Evolutionary conservation across 2,329 filamentous ascomycete species (phyloP), one percentile per base, ranked within the genome.

Genomic region (Cadophora sp.): DNA sequence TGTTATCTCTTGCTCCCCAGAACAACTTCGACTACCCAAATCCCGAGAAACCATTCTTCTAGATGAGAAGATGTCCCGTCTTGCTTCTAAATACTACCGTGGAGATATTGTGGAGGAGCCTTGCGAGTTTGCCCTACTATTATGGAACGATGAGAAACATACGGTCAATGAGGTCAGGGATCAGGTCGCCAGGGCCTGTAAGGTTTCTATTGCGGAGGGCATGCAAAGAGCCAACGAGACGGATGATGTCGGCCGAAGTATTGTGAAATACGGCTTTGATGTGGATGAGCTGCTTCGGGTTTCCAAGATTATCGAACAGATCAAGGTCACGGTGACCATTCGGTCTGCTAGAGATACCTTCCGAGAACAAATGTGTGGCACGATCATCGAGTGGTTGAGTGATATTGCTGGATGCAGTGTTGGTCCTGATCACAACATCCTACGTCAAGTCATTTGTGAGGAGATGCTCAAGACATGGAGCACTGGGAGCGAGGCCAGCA

Each of bases 131-230:
- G 91, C 92, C 5, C 82, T 99, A 53, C 83, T 97, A 18, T 83
- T 99, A 5, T 99, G 96, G 96, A 99, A 99, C 74, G 96, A 99
- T 71, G 96, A 99, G 81, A 99, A 99, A 79, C 96, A 99, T 78
- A 99, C 96, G 0, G 90, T 98, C 51, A 87, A 89, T 56, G 96
- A 99, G 77, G 95, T 99, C 6, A 86, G 90, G 72, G 89, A 96
- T 66, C 95, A 98, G 78, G 93, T 99, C 24, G 91, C 93, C 3
- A 87, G 95, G 71, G 96, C 96, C 59, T 99, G 96, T 81, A 88
- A 87, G 68, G 90, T 92, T 71, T 87, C 89, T 7, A 82, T 85
- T 68, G 83, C 82, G 5, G 91, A 93, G 69, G 95, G 93, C 3
- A 81, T 89, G 22, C 81, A 86, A 55, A 91, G 92, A 73, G 96